Evolutionary conservation across 768 basidiomycete species (phyloP).

Genomic region (Brasilioporus rufonigricans): DNA sequence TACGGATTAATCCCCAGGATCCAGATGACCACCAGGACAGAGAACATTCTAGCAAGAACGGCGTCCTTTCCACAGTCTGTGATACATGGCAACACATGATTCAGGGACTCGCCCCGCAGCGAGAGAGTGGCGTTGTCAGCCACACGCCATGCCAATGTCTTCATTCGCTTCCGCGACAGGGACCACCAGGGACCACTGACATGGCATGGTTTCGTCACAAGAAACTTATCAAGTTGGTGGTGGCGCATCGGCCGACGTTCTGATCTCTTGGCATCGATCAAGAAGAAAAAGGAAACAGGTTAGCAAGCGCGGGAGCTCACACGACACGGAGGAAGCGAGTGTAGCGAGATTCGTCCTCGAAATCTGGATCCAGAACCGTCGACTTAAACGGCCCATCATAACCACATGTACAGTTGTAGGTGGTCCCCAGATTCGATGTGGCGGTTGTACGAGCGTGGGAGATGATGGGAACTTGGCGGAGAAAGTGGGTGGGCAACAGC

Average conservation of each 20-base stretch:
- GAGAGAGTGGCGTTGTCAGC: not conserved
- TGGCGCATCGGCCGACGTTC: not conserved
- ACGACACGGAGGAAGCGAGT: not conserved
- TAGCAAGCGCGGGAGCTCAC: not conserved
- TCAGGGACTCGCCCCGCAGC: not conserved
- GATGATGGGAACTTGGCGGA: constrained; percentile 3
- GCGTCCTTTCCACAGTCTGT: not conserved
- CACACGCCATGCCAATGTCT: not conserved
- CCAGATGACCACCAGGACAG: not conserved
- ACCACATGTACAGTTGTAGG: not conserved
- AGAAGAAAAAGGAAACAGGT: not conserved
- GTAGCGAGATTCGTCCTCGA: not conserved
- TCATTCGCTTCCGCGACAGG: not conserved
- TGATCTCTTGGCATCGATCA: constrained; percentile 1
- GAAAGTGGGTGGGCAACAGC: too few species aligned
- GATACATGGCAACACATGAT: not conserved
- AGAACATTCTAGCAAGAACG: not conserved
- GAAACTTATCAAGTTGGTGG: not conserved
- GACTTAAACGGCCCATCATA: not conserved
- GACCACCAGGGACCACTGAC: not conserved
- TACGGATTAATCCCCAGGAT: not conserved
- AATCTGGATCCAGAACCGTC: constrained; percentile 1
- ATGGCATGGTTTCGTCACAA: not conserved
- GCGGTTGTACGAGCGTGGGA: constrained; percentile 13
- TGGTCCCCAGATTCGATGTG: not conserved